Evolutionary conservation across 2,329 filamentous ascomycete species (phyloP), one percentile per base, ranked within the genome.

Genomic region (Penicillium sclerotiorum): DNA sequence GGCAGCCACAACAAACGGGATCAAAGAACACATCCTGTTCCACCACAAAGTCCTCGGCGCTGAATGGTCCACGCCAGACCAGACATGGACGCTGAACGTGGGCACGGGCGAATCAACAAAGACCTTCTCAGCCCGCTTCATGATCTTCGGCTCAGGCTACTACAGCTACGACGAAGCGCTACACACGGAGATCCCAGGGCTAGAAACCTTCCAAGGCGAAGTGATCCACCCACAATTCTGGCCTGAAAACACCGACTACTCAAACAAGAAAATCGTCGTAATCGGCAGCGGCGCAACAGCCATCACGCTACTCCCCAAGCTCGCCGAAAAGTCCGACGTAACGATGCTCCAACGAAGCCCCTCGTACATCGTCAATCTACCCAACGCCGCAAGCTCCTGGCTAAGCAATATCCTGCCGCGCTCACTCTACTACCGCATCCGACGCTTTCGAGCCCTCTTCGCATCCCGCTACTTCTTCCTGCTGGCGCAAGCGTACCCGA

Each of bases 331-430:
- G 21, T 87, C 86, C 4, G 71, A 68, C 4, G 83, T 90, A 11
- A 91, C 87, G 1, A 89, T 92, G 81, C 77, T 94, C 2, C 89
- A 94, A 69, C 82, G 89, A 43, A 89, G 84, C 23, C 90, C 89
- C 0, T 80, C 78, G 1, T 91, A 88, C 60, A 76, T 91, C 45
- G 50, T 86, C n/a, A 54, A 81, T 1, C 68, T 8, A 22, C 32
- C 32, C 13, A 43, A 76, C 0, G 70, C 18, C 25, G 13, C 9
- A 8, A 20, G 30, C 8, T 36, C 30, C 6, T 43, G 40, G 27
- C 25, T 43, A 12, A 32, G 17, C 12, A 12, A 23, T n/a, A 8
- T 32, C 2, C 27, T 43, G 4, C 40, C 40, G 11, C n/a, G 1
- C 11, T 13, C 40, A 0, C 9, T 22, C 7, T 28, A 32, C 13